Evolutionary conservation across 1,284 basidiomycete species (phyloP), one percentile per base, ranked within the genome.

Genomic region (Coniferiporia sulphurascens): DNA sequence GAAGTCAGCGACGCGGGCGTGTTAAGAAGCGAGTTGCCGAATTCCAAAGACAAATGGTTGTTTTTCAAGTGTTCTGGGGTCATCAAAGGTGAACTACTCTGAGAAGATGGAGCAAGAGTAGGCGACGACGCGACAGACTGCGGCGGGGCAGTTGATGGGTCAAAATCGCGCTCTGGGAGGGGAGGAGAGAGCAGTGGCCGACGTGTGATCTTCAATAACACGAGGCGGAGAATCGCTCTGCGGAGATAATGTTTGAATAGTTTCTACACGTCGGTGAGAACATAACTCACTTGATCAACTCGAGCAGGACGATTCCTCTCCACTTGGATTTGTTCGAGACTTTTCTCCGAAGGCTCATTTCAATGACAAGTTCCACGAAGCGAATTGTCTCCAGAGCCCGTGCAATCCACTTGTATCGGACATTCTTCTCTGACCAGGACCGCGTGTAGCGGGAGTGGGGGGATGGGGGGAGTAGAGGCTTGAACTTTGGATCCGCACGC

Each of bases 161-260:
- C 93, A 64, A 92, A 82, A 67, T 94, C 91, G 55, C 93, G 83
- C 70, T 93, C 89, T 15, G 93, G 92, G 52, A 93, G 85, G 9
- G 89, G 85, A 1, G 87, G 86, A 7, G 80, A 79, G 10, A 95
- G 71, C 27, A 93, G 69, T 4, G 93, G 91, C 61, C 90, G 80
- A 55, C 79, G 80, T 0, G 92, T 94, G 61, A 89, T 79, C 55
- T 79, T 77, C 41, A 96, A 71, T 32, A 96, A 74, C 12, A 84
- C 66, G 15, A 94, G 72, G 19, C 90, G 87, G 52, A 95, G 79
- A 27, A 84, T 64, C 15, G 84, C 86, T 73, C 93, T 96, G 62
- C 21, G 55, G 52, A 59, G 56, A 34, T 34, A 43, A 22, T 60
- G 38, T 45, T 32, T 63, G 54, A 56, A 36, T 41, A 3, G 58